These are phyloP conservation scores for Eucalyptus leucophloia DNA, from an alignment of 345 rosid species.

Conservation along the genomic window DNA sequence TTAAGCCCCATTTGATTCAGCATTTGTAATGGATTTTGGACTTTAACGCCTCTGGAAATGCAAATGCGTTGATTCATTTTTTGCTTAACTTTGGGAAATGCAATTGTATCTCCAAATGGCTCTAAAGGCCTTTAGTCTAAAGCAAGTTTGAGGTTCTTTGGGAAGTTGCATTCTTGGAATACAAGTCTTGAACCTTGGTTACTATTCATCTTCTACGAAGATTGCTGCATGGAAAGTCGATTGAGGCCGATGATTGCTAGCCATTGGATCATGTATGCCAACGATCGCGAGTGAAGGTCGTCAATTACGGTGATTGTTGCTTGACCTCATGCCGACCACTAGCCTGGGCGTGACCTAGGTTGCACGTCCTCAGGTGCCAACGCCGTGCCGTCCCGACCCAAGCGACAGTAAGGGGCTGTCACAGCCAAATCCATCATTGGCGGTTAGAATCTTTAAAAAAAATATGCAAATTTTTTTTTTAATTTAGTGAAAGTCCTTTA, in stretches of 20 bases:
- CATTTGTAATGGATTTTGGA: too few species aligned
- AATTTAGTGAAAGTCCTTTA: rapidly evolving
- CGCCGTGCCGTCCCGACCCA: rapidly evolving
- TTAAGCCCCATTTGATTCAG: rapidly evolving
- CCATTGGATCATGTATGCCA: rapidly evolving
- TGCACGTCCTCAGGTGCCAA: rapidly evolving
- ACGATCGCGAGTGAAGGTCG: rapidly evolving
- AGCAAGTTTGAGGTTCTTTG: rapidly evolving
- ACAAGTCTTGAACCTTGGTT: rapidly evolving
- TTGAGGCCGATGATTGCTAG: rapidly evolving
- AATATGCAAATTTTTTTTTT: rapidly evolving
- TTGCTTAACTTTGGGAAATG: rapidly evolving
- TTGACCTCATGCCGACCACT: rapidly evolving
- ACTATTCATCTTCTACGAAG: rapidly evolving
- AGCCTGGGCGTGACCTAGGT: rapidly evolving
- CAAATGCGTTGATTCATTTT: rapidly evolving
- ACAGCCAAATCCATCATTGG: rapidly evolving
- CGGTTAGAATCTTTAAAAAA: rapidly evolving
- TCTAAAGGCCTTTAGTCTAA: rapidly evolving
- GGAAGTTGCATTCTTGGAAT: rapidly evolving
- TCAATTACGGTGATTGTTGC: rapidly evolving
- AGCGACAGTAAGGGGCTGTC: rapidly evolving
- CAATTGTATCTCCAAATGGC: rapidly evolving
- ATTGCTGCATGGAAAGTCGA: rapidly evolving
- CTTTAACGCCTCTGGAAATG: rapidly evolving